A percentile compares a stretch with the other conserved stretches of the same genome.
These are phyloP conservation scores for Rubia occidens DNA, from an alignment of 305 asterid species.

Conservation along the genomic window DNA sequence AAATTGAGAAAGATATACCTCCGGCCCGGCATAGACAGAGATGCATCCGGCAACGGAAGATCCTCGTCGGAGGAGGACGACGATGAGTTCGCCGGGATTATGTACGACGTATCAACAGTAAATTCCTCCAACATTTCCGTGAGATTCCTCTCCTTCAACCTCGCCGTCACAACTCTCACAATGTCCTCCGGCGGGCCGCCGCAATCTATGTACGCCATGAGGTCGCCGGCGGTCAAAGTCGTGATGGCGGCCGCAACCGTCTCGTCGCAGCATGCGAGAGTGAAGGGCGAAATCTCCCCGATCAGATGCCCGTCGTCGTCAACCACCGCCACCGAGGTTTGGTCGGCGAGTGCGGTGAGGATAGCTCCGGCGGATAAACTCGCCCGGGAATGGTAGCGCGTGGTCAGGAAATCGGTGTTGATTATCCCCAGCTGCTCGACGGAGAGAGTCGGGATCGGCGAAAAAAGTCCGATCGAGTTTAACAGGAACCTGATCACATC, in stretches of 20 bases:
- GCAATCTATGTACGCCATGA: conserved; percentile 68
- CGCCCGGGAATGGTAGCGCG: conserved; percentile 55
- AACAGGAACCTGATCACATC: conserved; percentile 68
- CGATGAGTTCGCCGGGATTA: conserved; percentile 16
- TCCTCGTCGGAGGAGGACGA: conserved; percentile 52
- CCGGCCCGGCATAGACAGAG: conserved; percentile 24
- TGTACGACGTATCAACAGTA: conserved; percentile 8
- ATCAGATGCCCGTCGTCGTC: conserved; percentile 40
- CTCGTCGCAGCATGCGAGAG: conserved; percentile 57
- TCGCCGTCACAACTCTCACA: conserved; percentile 38
- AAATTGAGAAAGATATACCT: neutral
- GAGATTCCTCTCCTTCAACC: conserved; percentile 54
- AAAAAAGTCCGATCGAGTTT: conserved; percentile 66
- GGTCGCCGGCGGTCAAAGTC: conserved; percentile 73
- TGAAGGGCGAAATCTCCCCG: conserved; percentile 73
- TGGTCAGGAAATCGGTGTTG: conserved; percentile 29
- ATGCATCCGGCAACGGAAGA: conserved; percentile 32
- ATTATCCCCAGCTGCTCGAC: conserved; percentile 56
- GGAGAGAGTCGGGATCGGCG: conserved; percentile 57
- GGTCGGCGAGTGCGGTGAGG: conserved; percentile 31
- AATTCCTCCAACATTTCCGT: conserved; percentile 49
- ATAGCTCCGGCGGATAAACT: conserved; percentile 36
- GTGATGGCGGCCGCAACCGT: conserved; percentile 57
- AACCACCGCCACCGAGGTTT: conserved; percentile 68
- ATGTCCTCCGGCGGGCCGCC: conserved; percentile 85